Evolutionary conservation across 257 asterid genomes (phyloP), one percentile per base, ranked within the genome.

Genomic region (Penstemon eatonii): DNA sequence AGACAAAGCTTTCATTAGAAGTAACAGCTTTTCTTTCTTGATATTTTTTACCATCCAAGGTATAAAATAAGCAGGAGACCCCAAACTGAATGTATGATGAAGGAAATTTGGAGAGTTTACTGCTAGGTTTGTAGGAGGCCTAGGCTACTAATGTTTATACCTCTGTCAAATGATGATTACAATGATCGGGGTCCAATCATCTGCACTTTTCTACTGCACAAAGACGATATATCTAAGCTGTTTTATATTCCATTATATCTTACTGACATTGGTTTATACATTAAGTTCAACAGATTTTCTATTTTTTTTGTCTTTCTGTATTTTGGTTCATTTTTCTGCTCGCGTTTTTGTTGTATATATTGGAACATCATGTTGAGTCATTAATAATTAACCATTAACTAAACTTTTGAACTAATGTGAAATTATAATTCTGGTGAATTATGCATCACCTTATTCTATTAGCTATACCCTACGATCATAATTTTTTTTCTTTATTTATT

Each of bases 361-460:
- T 18, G 25, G 13, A 50, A 9, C 11, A 13, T 5, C 41, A 40
- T 9, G 43, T 15, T n/a, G 10, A 52, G 1, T 59, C 43, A 6
- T 6, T 6, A 37, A 19, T 43, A 39, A 5, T 65, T 37, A 6
- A 8, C 47, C 44, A n/a, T 8, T 19, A 4, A 63, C 65, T 53
- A 37, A 5, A 33, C 42, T 43, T 54, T 62, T 59, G 49, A 50
- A 40, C 60, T 47, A 46, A 38, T 72, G 5, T 63, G 66, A 7
- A 55, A 56, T 33, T 36, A 49, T 45, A 6, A 57, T 25, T 41
- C 69, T 62, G 65, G 19, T 67, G 33, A 15, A 42, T 12, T 42
- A 4, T 71, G 40, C 47, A 43, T 71, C 39, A 56, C 36, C 51
- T 18, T 49, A 19, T 42, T 38, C 33, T 50, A 10, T 9, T 45